Base-by-base conservation (phyloP, 2,329 filamentous ascomycete genomes). In the Alternaria metachromatica region DNA sequence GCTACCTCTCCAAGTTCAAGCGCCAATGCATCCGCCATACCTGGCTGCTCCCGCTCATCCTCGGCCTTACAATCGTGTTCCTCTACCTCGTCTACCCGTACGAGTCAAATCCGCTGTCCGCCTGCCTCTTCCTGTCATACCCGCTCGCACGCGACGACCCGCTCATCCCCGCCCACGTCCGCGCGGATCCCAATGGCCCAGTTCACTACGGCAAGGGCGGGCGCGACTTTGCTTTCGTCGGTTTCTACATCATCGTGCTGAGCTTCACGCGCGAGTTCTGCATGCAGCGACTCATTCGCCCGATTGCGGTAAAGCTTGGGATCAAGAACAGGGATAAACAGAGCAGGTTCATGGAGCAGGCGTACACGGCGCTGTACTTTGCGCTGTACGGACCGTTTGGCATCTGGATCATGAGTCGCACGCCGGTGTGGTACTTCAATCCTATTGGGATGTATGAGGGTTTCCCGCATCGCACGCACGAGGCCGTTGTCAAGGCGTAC, bases 351-450 rank as follows among this genome's bases (percentile, higher is more conserved):
- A 96, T 97, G 92, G 94, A 98, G 81, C 94, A 98, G 82, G 89
- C 91, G 76, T 98, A 98, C 82, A 97, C 94, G 2, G 94, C 94
- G 25, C 84, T 97, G 58, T 97, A 98, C 86, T 97, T 97, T 80
- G 88, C 82, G 48, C 79, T 96, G 62, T 89, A 96, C 61, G 93
- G 93, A 2, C 94, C 94, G 2, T 90, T 90, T 59, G 94, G 94
- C 58, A 80, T 97, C 74, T 97, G 91, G 78, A 92, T 97, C 78
- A 97, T 98, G 94, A 91, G 87, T 76, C 87, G 88, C 66, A 95
- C 93, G n/a, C 90, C 94, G 8, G 89, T 97, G 45, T 97, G 94
- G 95, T 97, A 97, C 81, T 97, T 97, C 86, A 94, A 96, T 83
- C 96, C 92, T 2, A 85, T 84, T 26, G 93, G 89, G 80, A 97